Percentiles rank a stretch among this genome's conserved stretches.
These are phyloP conservation scores for Brachypodium distachyon DNA, from an alignment of 202 grass and related monocot genomes.

Conservation along the genomic window DNA sequence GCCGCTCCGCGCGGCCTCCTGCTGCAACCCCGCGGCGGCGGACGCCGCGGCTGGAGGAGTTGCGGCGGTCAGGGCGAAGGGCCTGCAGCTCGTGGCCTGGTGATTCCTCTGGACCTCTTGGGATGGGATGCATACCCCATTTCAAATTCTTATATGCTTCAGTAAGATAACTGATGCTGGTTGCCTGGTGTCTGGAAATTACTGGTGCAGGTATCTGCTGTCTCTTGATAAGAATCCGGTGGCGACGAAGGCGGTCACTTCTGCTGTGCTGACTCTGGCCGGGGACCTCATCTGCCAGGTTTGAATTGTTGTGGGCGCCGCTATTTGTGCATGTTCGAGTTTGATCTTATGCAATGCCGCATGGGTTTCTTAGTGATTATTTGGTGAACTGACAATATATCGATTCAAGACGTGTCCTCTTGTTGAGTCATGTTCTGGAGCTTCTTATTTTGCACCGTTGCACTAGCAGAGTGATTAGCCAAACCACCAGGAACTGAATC, in stretches of 20 bases:
- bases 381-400: neutral
- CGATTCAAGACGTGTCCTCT: neutral
- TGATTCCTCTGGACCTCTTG: neutral
- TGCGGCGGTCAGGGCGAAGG: neutral
- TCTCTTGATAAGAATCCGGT: conserved; percentile 79
- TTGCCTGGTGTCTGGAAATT: neutral
- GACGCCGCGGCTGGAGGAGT: neutral
- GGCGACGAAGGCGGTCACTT: conserved; percentile 78
- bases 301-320: neutral
- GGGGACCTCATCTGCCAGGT: conserved; percentile 96
- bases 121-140: too few species aligned
- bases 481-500: neutral
- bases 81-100: conserved; percentile 22
- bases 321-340: neutral
- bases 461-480: neutral
- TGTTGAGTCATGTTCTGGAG: neutral
- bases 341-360: neutral
- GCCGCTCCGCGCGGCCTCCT: neutral
- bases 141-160: too few species aligned
- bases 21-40: neutral
- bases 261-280: conserved; percentile 65
- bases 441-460: neutral
- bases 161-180: neutral
- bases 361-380: neutral
- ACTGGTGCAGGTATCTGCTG: conserved; percentile 47